Evolutionary conservation across 768 basidiomycete genomes (phyloP).

Genomic region (Lactarius trivialis): DNA sequence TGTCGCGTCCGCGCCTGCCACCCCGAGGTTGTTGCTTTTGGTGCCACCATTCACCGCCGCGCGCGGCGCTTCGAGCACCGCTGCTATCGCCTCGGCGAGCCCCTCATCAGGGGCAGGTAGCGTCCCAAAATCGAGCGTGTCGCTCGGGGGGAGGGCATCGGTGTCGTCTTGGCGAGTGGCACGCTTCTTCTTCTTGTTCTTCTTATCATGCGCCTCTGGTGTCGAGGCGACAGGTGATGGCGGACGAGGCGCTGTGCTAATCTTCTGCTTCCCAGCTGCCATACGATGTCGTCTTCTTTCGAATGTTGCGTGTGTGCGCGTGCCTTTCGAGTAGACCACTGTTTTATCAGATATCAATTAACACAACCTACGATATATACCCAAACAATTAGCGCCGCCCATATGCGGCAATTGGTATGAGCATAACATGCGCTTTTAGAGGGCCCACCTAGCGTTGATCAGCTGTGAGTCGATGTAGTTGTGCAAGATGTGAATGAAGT

Average conservation of each 20-base stretch:
- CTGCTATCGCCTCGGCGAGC: slow-evolving; percentile 22
- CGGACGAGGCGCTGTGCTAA: not conserved
- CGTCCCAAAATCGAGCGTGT: slow-evolving; percentile 17
- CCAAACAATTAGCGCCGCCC: slow-evolving; percentile 1
- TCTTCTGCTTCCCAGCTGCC: slow-evolving; percentile 19
- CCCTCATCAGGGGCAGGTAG: slow-evolving; percentile 20
- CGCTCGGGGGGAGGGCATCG: slow-evolving; percentile 15
- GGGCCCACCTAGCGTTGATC: slow-evolving; percentile 17
- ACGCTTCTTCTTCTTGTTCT: slow-evolving; percentile 19
- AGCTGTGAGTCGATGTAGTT: slow-evolving; percentile 10
- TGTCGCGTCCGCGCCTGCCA: slow-evolving; percentile 14
- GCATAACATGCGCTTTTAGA: slow-evolving; percentile 2
- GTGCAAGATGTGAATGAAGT: slow-evolving; percentile 11
- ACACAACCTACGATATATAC: slow-evolving; percentile 1
- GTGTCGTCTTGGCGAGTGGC: slow-evolving; percentile 10
- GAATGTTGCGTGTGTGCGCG: not conserved
- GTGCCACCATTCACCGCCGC: slow-evolving; percentile 5
- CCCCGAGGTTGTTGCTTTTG: not conserved
- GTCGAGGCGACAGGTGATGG: not conserved
- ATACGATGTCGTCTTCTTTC: not conserved
- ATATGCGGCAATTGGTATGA: not conserved
- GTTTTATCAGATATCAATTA: not conserved
- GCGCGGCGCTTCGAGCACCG: slow-evolving; percentile 19
- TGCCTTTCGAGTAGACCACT: not conserved
- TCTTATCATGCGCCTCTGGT: slow-evolving; percentile 5